phyloP scores from a whole-genome alignment of 75 land plant species.

The Cunninghamia lanceolata region DNA sequence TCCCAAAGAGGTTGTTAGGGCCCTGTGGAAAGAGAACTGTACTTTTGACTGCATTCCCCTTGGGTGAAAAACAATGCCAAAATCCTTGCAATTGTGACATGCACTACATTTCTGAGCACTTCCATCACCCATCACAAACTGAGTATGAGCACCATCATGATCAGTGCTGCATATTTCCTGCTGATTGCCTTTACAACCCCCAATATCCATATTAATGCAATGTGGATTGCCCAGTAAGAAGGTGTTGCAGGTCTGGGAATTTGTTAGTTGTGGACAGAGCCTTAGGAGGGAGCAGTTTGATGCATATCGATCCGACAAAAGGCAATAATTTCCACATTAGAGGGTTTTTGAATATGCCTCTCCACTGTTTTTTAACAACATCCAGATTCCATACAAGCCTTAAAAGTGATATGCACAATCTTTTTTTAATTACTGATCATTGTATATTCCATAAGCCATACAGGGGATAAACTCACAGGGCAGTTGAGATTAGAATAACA shows the following conservation, averaged over 20 bases:
- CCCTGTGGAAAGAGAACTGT: constrained; percentile 22
- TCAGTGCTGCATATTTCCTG: constrained; percentile 25
- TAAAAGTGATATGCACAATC: neutral
- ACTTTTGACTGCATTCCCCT: constrained; percentile 12
- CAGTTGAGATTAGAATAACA: neutral
- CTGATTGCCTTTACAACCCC: constrained; percentile 37
- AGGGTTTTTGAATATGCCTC: constrained; percentile 5
- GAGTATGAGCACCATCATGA: constrained; percentile 32
- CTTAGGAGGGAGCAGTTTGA: constrained; percentile 10
- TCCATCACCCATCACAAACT: constrained; percentile 71
- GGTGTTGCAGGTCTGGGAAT: constrained; percentile 8
- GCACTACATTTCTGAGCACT: constrained; percentile 39
- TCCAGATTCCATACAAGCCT: no score
- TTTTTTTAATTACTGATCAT: neutral
- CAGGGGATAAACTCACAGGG: neutral
- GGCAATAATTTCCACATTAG: constrained; percentile 30
- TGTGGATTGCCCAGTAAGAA: constrained; percentile 20
- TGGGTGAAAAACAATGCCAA: constrained; percentile 19
- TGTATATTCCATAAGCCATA: neutral
- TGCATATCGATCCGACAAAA: constrained; percentile 25
- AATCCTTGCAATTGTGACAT: constrained; percentile 35
- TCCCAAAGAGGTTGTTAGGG: constrained; percentile 40
- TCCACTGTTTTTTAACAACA: no score
- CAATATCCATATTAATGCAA: constrained; percentile 29
- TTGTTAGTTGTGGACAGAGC: constrained; percentile 12